phyloP scores from a whole-genome alignment of 805 yeast genomes.

The Starmerella powellii region DNA sequence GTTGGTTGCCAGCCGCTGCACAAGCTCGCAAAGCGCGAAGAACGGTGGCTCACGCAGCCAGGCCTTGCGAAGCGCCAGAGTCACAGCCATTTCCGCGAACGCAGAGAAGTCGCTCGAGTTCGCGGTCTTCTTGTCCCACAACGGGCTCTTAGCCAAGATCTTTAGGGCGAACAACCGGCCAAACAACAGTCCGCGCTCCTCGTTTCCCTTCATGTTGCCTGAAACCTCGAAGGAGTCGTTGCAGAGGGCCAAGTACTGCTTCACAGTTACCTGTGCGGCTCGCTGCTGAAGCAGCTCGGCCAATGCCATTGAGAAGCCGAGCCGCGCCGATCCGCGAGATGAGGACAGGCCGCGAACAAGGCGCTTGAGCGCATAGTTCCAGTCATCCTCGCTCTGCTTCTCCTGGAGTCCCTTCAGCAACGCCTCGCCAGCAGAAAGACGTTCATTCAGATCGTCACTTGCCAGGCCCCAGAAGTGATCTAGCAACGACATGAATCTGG shows the following conservation, averaged over 20 bases:
- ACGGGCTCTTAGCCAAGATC: constrained; percentile 47
- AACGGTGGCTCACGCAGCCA: constrained; percentile 81
- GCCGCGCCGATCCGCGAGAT: constrained; percentile 67
- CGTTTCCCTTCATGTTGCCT: constrained; percentile 56
- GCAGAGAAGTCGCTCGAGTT: constrained; percentile 30
- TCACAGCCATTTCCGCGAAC: constrained; percentile 40
- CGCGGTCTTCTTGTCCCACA: constrained; percentile 22
- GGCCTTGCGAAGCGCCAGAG: constrained; percentile 50
- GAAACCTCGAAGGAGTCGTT: constrained; percentile 32
- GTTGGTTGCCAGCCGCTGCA: constrained; percentile 20
- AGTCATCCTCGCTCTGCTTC: constrained; percentile 39
- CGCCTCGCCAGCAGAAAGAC: constrained; percentile 58
- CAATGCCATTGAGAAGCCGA: constrained; percentile 80
- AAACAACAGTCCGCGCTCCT: constrained; percentile 65
- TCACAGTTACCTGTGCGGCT: constrained; percentile 29
- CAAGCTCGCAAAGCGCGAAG: constrained; percentile 52
- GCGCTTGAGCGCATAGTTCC: constrained; percentile 71
- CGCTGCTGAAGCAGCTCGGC: constrained; percentile 41
- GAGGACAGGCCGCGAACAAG: constrained; percentile 72
- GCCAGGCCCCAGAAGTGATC: constrained; percentile 70
- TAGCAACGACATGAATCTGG: constrained; percentile 23
- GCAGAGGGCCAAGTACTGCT: constrained; percentile 31
- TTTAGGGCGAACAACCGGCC: constrained; percentile 81
- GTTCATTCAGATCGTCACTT: constrained; percentile 60
- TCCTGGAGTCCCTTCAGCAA: constrained; percentile 47